Evolutionary conservation across 2,329 filamentous ascomycete genomes (phyloP), one percentile per base, ranked within the genome.

Genomic region (Diplodia intermedia): DNA sequence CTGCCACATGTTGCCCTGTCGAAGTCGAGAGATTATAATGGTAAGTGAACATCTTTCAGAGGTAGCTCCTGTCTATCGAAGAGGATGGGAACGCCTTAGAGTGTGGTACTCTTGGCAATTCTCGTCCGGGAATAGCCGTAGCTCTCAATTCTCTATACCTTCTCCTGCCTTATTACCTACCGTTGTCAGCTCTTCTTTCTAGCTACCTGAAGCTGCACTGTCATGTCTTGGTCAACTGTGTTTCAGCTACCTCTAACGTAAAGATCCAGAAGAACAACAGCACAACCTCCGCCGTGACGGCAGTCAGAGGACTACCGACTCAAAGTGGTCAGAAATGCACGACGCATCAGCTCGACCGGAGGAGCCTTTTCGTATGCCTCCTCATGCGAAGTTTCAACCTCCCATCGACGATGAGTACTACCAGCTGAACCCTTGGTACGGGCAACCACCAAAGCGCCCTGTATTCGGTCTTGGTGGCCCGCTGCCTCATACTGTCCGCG

Each of bases 401-500:
- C 47, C 33, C 18, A 40, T 63, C 18, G 56, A 62, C 14, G 56
- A 62, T 23, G 38, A 62, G 2, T 68, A 68, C 49, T 63, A 68
- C 20, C 20, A 47, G 20, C n/a, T 55, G 20, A 68, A 68, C 26
- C 66, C 66, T 11, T 68, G 66, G 66, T 68, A 68, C 18, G 56
- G 66, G 0, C 29, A 53, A 18, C 14, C 7, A 4, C 53, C 53
- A 8, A 53, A 63, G n/a, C 49, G 50, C 5, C 56, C 66, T 12
- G 56, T 68, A n/a, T 68, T 62, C 36, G 47, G 66, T 50, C 56
- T 68, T 23, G 66, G 56, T 33, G 36, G 60, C 23, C 66, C 66
- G 2, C 57, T 68, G 0, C 66, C 66, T 54, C 66, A 62, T 36
- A 54, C 33, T 36, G 38, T 68, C 36, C 66, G 66, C 12, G 15